Conservation (phyloP, 371 early-diverging fungal species). For the Mortierella sp. region DNA sequence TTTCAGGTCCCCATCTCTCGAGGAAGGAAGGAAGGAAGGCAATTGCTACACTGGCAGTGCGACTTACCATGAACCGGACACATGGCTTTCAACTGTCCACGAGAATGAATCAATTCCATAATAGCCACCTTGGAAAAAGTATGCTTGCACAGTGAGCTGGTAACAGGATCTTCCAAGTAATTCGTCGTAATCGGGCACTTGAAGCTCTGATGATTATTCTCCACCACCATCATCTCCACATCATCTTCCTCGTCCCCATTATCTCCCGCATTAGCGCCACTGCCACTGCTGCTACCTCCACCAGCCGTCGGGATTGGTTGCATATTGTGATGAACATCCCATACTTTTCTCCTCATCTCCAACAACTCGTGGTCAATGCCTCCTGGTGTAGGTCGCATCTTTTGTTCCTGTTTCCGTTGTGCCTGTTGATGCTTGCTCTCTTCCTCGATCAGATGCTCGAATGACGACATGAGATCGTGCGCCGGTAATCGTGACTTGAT, state of each 20-base stretch:
- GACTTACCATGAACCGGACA: slow-evolving; percentile 52
- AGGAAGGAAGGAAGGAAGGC: too few species aligned
- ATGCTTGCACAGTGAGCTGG: slow-evolving; percentile 48
- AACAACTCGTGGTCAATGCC: slow-evolving; percentile 22
- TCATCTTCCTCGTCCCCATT: slow-evolving; percentile 47
- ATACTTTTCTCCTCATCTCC: slow-evolving; percentile 36
- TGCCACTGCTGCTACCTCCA: too few species aligned
- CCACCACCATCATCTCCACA: slow-evolving; percentile 45
- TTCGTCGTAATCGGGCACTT: slow-evolving; percentile 51
- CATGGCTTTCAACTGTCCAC: slow-evolving; percentile 1
- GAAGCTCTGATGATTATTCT: slow-evolving; percentile 10
- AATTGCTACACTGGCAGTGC: too few species aligned
- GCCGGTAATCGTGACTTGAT: slow-evolving; percentile 13
- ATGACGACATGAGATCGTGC: slow-evolving; percentile 12
- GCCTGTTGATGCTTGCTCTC: slow-evolving; percentile 26
- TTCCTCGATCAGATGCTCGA: slow-evolving; percentile 16
- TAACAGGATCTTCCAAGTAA: slow-evolving; percentile 44
- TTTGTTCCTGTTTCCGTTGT: slow-evolving; percentile 23
- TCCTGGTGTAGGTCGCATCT: slow-evolving; percentile 12
- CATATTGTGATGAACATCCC: slow-evolving; percentile 43
- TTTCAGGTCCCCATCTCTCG: too few species aligned
- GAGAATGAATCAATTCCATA: slow-evolving; percentile 17
- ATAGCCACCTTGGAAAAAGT: slow-evolving; percentile 44
- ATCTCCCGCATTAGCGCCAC: slow-evolving; percentile 14
- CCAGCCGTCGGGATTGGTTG: slow-evolving; percentile 20